Conservation (phyloP, 768 basidiomycete species). For the Collybia sordida region DNA sequence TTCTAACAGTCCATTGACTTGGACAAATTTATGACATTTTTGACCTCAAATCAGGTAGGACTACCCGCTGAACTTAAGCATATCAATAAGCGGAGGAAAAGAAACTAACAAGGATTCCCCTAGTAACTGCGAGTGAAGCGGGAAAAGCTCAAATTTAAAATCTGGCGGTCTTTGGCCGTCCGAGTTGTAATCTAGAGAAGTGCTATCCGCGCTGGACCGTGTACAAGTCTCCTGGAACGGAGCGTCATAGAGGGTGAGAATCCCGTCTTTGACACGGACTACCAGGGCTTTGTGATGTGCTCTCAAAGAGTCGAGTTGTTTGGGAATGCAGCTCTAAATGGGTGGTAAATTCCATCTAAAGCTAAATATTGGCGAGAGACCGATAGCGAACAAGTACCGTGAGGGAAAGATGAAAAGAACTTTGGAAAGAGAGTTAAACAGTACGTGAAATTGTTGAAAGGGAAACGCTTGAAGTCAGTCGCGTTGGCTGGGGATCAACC, state of each 20-base stretch:
- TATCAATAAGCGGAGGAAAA: slow-evolving; percentile 91
- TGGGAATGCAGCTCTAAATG: slow-evolving; percentile 84
- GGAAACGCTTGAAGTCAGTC: slow-evolving; percentile 77
- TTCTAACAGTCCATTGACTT: too few relatives aligned
- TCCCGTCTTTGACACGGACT: slow-evolving; percentile 58
- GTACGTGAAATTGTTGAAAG: slow-evolving; percentile 82
- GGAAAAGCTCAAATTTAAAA: slow-evolving; percentile 85
- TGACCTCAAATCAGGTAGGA: slow-evolving; percentile 83
- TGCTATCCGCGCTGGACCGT: slow-evolving; percentile 67
- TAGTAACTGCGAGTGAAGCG: slow-evolving; percentile 87
- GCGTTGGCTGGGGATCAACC: slow-evolving; percentile 53
- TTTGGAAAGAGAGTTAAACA: slow-evolving; percentile 80
- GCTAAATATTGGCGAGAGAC: slow-evolving; percentile 59
- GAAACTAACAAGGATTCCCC: slow-evolving; percentile 90
- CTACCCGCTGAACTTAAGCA: slow-evolving; percentile 87
- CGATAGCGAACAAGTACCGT: slow-evolving; percentile 84
- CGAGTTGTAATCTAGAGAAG: slow-evolving; percentile 83
- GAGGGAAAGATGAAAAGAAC: slow-evolving; percentile 84
- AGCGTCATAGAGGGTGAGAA: slow-evolving; percentile 80
- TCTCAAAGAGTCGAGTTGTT: slow-evolving; percentile 83
- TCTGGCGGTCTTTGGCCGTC: slow-evolving; percentile 61
- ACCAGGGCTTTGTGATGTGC: slow-evolving; percentile 65
- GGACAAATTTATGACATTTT: slow-evolving; percentile 3
- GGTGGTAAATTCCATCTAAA: slow-evolving; percentile 86
- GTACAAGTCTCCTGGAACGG: slow-evolving; percentile 81